Conservation (phyloP, 176 grass and related monocot genomes). For the Elymus sibiricus region DNA sequence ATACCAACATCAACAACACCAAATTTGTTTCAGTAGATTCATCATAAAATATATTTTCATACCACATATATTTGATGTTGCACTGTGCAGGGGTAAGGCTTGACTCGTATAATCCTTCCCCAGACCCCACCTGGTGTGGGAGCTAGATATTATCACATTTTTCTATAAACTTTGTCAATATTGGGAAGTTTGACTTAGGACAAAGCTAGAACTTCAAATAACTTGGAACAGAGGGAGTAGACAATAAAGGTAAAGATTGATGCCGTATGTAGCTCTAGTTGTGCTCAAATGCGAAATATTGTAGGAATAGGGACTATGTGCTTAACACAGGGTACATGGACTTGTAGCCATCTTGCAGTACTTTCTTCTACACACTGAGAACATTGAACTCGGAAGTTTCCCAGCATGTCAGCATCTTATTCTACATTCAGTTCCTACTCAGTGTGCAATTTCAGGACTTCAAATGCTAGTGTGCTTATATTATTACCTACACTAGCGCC, state of each 20-base stretch:
- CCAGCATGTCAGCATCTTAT: background rate
- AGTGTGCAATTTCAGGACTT: background rate
- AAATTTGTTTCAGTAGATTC: background rate
- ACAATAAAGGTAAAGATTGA: background rate
- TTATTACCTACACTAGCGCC: background rate
- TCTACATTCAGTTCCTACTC: background rate
- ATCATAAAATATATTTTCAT: background rate
- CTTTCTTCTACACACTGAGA: background rate
- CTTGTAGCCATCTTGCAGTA: background rate
- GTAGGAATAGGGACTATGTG: background rate
- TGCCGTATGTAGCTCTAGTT: background rate
- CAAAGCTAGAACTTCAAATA: slow-evolving; percentile 38
- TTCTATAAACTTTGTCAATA: no score
- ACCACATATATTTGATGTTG: background rate
- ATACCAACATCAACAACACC: background rate
- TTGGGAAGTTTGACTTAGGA: background rate
- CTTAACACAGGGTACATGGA: background rate
- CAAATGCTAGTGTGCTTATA: background rate
- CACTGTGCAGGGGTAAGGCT: no score
- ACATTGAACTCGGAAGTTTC: background rate
- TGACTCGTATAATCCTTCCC: no score
- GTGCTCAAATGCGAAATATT: background rate
- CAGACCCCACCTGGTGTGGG: no score
- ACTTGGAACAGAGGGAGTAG: background rate
- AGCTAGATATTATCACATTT: no score